Base-by-base conservation (phyloP, 1,284 basidiomycete species). In the Boletus calvinii region DNA sequence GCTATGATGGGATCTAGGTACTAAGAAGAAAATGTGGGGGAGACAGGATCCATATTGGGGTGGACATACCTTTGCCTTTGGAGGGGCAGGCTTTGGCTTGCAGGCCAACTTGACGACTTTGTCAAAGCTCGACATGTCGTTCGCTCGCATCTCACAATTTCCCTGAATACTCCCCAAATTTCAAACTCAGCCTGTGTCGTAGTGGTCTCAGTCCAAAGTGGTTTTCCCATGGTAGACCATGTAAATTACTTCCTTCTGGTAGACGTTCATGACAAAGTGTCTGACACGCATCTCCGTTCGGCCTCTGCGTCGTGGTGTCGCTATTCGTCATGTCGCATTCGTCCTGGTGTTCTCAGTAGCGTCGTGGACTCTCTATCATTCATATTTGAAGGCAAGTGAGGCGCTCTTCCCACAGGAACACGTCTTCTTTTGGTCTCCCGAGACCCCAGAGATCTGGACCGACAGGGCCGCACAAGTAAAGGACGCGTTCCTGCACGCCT, bases 1-100 rank as follows among this genome's bases (percentile, higher is more conserved):
- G 94, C 88, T 59, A 99, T 88, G 71, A 99, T 92, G 31, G 93
- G 87, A 74, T 95, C 93, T 57, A 89, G 75, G 69, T 91, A 92
- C 87, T 90, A 62, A 2, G 34, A 7, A 46, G 11, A 12, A 46
- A 42, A 29, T 38, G 45, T 42, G 29, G 38, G 46, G 18, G 17
- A 3, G 8, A 3, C 17, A 12, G 11, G 30, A 32, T 20, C 34
- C 29, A 24, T 12, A 6, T 1, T 15, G 34, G 4, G 26, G 9
- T 12, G 18, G 39, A 52, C 65, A 35, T 62, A 92, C 93, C 81
- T 98, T 98, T 58, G 91, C 73, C 73, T 98, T 98, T 57, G 94
- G 94, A 8, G 92, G 87, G 3, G 91, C 92, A 53, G 91, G 84
- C 75, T 97, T 98, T 41, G 94, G 91, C 78, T 97, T 96, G 74